phyloP scores from a whole-genome alignment of 257 asterid genomes.

The Salvia rosmarinus region DNA sequence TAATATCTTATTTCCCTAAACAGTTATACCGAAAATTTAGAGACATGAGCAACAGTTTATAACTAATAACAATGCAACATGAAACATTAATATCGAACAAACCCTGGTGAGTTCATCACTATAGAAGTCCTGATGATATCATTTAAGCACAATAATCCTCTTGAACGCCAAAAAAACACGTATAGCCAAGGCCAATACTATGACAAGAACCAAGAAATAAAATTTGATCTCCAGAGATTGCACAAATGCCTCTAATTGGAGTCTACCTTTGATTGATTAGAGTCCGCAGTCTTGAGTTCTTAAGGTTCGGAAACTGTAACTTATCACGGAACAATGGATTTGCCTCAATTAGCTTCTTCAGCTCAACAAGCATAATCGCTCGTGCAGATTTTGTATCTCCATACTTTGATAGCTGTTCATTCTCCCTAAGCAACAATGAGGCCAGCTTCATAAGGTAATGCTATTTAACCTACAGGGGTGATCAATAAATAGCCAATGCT shows the following conservation, averaged over 20 bases:
- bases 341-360: constrained; percentile 96
- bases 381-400: constrained; percentile 97
- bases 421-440: constrained; percentile 62
- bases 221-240: not conserved
- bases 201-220: not conserved
- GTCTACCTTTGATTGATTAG: constrained; percentile 90
- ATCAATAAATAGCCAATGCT: constrained; percentile 24
- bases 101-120: not conserved
- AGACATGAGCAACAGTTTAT: not conserved
- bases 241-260: constrained; percentile 24
- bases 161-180: not conserved
- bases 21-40: not conserved
- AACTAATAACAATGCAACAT: constrained; percentile 12
- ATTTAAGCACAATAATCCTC: constrained; percentile 8
- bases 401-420: constrained; percentile 89
- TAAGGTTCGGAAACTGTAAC: constrained; percentile 85
- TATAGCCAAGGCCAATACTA: not conserved
- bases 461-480: constrained; percentile 1
- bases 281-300: constrained; percentile 85
- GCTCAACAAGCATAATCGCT: constrained; percentile 86
- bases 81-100: not conserved
- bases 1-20: constrained; percentile 5
- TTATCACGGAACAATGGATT: constrained; percentile 95
- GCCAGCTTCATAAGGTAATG: constrained; percentile 12
- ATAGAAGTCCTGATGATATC: not conserved